A percentile compares a stretch with the other conserved stretches of the same genome.
phyloP scores from a whole-genome alignment of 306 rosid species.

The Cucurbita pepo region DNA sequence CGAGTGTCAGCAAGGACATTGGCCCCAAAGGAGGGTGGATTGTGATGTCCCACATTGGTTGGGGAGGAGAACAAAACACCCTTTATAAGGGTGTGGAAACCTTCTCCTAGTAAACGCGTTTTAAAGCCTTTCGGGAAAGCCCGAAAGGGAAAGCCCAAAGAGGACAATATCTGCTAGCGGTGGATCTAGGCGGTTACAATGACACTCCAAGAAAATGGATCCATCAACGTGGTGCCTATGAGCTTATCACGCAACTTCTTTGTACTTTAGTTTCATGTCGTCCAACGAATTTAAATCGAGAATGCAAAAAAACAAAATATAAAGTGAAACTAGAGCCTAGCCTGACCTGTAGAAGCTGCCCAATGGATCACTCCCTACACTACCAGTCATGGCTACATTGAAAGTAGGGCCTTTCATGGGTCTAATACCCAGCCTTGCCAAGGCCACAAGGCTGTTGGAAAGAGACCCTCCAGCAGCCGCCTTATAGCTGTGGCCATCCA shows the following conservation, averaged over 20 bases:
- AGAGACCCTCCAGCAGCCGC: constrained; percentile 99
- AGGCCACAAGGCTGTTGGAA: constrained; percentile 80
- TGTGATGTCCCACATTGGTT: too few species aligned
- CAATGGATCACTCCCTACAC: constrained; percentile 85
- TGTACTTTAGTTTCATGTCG: not conserved
- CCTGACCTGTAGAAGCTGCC: constrained; percentile 83
- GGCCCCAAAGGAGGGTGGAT: too few species aligned
- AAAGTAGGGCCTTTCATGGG: constrained; percentile 37
- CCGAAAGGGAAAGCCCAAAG: too few species aligned
- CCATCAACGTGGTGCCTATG: not conserved
- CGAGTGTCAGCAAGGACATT: too few species aligned
- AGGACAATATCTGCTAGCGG: too few species aligned
- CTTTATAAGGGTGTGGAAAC: too few species aligned
- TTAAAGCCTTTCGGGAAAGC: too few species aligned
- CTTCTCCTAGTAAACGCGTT: too few species aligned
- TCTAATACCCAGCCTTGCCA: constrained; percentile 68
- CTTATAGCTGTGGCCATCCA: constrained; percentile 95
- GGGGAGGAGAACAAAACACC: too few species aligned
- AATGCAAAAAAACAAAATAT: not conserved
- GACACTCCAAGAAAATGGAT: not conserved
- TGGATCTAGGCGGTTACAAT: not conserved
- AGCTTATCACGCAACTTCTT: not conserved
- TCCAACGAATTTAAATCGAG: not conserved
- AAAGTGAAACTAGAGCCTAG: constrained; percentile 1
- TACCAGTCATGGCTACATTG: constrained; percentile 85